Conservation (phyloP, 306 rosid genomes). For the Quercus bicolor region DNA sequence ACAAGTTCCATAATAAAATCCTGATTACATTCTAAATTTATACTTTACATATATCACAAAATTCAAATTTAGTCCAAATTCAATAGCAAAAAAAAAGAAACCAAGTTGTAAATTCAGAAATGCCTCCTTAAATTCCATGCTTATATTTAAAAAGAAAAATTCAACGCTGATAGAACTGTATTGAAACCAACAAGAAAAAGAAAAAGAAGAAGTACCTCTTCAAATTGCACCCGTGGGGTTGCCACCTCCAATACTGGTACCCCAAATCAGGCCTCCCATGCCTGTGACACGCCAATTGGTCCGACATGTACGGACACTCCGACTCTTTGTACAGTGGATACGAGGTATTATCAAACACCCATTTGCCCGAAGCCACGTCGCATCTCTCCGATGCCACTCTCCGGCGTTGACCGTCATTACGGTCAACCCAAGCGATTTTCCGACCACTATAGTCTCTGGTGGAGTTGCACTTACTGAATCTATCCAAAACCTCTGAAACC, state of each 20-base stretch:
- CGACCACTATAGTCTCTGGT: conserved; percentile 70
- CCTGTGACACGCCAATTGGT: conserved; percentile 92
- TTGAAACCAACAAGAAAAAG: not conserved
- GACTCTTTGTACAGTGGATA: conserved; percentile 71
- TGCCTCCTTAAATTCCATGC: not conserved
- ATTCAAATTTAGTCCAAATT: too few species aligned
- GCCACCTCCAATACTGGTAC: conserved; percentile 92
- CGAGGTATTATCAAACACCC: conserved; percentile 81
- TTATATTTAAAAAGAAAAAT: not conserved
- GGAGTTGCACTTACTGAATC: conserved; percentile 85
- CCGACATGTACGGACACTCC: conserved; percentile 93
- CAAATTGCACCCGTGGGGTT: conserved; percentile 89
- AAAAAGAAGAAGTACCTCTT: conserved; percentile 46
- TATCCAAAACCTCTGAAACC: conserved; percentile 66
- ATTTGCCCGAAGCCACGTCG: conserved; percentile 77
- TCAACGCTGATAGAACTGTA: not conserved
- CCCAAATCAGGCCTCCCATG: conserved; percentile 89
- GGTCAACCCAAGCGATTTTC: conserved; percentile 48
- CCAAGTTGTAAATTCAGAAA: too few species aligned
- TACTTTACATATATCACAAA: too few species aligned
- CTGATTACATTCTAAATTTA: too few species aligned
- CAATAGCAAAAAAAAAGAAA: too few species aligned
- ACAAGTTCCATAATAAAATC: too few species aligned
- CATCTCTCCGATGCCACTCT: conserved; percentile 52
- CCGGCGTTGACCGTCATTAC: conserved; percentile 25